Base-by-base conservation (phyloP, 1,284 basidiomycete genomes). In the Phlebopus sp. region DNA sequence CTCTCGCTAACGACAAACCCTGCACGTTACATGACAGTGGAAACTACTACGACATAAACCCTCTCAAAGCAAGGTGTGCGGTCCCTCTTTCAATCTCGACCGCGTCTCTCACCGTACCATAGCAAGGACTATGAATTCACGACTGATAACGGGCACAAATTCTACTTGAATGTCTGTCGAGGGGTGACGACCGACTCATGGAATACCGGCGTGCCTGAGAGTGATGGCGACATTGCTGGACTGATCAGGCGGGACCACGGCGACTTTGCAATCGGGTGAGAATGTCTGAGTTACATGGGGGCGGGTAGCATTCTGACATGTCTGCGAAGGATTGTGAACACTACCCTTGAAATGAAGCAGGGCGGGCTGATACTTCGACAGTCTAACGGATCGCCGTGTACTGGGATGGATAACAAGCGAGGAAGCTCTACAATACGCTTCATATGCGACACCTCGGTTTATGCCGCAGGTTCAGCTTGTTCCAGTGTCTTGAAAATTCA, bases 211-310 rank as follows among this genome's bases (percentile, higher is more conserved):
- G 73, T 80, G 5, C 70, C 77, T 23, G 69, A 77, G 18, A 49
- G 40, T 13, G 66, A 75, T n/a, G 73, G 69, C 6, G 72, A 81
- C 23, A 75, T 89, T 19, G 86, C 75, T 3, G 86, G 76, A 0
- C 79, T 86, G 54, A 74, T 82, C 38, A 74, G 80, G 37, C 75
- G 73, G 46, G 77, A 69, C 32, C 84, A 79, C 51, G 79, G 83
- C 0, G 83, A 87, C 62, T 82, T 90, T 64, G 81, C 80, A 6
- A 74, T 90, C 32, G 88, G 88, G 86, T 86, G 57, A 55, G 81
- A 63, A 14, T n/a, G n/a, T 23, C 8, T 15, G 14, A 31, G 37
- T 37, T 10, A 21, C 5, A 17, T 0, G 5, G n/a, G 7, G 15
- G n/a, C 14, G 25, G 13, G 19, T 37, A n/a, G 13, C 42, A 11